A percentile compares a stretch with the other conserved stretches of the same genome.
Conservation (phyloP, 805 yeast species). For the Spathaspora arborariae region DNA sequence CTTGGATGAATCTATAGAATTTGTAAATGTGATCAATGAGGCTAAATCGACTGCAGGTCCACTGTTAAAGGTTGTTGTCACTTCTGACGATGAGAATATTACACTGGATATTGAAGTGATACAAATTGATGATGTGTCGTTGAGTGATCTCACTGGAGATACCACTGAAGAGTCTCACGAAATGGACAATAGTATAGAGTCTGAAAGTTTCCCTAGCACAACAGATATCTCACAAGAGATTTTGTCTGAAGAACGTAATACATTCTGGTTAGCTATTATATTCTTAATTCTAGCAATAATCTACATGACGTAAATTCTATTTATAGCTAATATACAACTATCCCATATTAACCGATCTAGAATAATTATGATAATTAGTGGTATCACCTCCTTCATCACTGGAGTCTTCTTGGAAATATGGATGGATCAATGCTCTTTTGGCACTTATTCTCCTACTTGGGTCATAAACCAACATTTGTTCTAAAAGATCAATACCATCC, state of each 20-base stretch:
- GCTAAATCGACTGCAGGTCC: too few species aligned
- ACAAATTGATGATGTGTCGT: too few species aligned
- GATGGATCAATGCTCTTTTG: slow-evolving; percentile 85
- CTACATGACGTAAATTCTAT: not conserved
- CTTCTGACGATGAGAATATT: not conserved
- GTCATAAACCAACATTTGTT: slow-evolving; percentile 78
- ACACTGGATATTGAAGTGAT: not conserved
- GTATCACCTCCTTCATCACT: slow-evolving; percentile 11
- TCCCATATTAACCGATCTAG: slow-evolving; percentile 40
- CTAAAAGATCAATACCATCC: slow-evolving; percentile 80
- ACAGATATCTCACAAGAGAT: not conserved
- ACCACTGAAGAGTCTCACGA: too few species aligned
- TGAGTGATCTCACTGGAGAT: too few species aligned
- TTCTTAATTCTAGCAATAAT: not conserved
- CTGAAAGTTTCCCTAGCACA: too few species aligned
- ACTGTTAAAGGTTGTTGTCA: not conserved
- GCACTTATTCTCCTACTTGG: slow-evolving; percentile 94
- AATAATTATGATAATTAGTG: slow-evolving; percentile 25
- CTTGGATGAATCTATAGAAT: not conserved
- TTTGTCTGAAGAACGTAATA: slow-evolving; percentile 1
- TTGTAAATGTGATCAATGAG: too few species aligned
- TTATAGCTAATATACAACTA: slow-evolving; percentile 7
- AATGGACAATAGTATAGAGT: not conserved
- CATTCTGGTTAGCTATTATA: not conserved
- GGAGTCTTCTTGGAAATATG: slow-evolving; percentile 67